phyloP scores from a whole-genome alignment of 1,139 yeast genomes.

The Nakaseomyces uthaithaninus region DNA sequence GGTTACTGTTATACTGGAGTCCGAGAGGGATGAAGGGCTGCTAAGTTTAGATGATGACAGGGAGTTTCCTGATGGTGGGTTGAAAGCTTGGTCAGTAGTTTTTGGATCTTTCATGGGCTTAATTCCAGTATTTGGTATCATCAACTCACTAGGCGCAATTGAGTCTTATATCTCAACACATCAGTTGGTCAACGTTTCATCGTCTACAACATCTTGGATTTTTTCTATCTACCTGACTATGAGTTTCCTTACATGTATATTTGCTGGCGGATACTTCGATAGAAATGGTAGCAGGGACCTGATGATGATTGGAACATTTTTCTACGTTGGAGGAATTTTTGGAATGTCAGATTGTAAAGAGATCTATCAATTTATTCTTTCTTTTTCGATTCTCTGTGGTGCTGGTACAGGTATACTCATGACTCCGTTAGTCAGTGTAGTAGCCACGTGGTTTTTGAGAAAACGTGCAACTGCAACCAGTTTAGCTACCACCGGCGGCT shows the following conservation, averaged over 20 bases:
- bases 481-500: conserved; percentile 54
- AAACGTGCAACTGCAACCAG: conserved; percentile 51
- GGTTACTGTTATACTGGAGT: background rate
- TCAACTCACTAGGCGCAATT: conserved; percentile 62
- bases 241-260: conserved; percentile 48
- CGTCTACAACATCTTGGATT: conserved; percentile 60
- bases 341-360: conserved; percentile 43
- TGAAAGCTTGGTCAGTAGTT: conserved; percentile 44
- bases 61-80: conserved; percentile 30
- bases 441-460: conserved; percentile 50
- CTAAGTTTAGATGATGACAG: conserved; percentile 13
- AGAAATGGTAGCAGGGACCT: conserved; percentile 41
- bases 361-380: conserved; percentile 48
- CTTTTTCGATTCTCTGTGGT: conserved; percentile 47
- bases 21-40: conserved; percentile 7
- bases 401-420: conserved; percentile 49
- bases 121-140: conserved; percentile 54
- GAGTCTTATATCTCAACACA: conserved; percentile 55
- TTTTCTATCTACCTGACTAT: conserved; percentile 56
- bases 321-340: conserved; percentile 43
- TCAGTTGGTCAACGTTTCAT: conserved; percentile 42
- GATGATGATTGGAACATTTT: conserved; percentile 38
- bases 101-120: conserved; percentile 60
- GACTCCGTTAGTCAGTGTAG: conserved; percentile 50
- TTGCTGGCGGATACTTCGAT: conserved; percentile 51